Evolutionary conservation across 345 rosid genomes (phyloP).

Genomic region (Erysimum cheiranthoides): DNA sequence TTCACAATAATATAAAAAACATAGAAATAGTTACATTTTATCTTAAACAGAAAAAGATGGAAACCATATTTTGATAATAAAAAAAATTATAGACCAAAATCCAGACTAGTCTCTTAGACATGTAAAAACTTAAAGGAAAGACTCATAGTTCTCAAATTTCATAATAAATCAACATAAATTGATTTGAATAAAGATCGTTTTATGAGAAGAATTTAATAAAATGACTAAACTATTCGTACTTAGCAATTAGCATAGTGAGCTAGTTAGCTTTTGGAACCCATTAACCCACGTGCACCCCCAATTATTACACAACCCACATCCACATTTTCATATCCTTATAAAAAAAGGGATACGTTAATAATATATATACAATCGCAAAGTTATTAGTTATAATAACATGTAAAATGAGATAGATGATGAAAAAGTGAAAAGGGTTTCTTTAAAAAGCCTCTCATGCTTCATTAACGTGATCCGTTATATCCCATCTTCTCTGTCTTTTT

Average conservation of each 20-base stretch:
- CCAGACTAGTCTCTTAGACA: no score
- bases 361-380: slow-evolving; percentile 29
- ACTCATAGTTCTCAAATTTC: no score
- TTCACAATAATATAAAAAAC: no score
- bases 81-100: no score
- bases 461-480: slow-evolving; percentile 77
- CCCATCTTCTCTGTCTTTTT: slow-evolving; percentile 47
- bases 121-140: no score
- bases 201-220: neutral
- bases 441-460: slow-evolving; percentile 48
- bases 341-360: neutral
- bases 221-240: slow-evolving; percentile 19
- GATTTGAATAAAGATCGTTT: neutral
- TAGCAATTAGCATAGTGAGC: slow-evolving; percentile 9
- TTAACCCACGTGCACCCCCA: slow-evolving; percentile 65
- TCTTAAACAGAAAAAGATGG: no score
- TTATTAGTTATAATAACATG: slow-evolving; percentile 34
- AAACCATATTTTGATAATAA: no score
- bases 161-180: neutral
- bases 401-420: slow-evolving; percentile 32
- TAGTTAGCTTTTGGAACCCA: slow-evolving; percentile 27
- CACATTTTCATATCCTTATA: slow-evolving; percentile 40
- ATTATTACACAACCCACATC: slow-evolving; percentile 59
- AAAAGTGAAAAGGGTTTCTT: slow-evolving; percentile 33
- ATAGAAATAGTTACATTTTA: no score